phyloP scores from a whole-genome alignment of 208 protist genomes.

The Crithidia mellificae region DNA sequence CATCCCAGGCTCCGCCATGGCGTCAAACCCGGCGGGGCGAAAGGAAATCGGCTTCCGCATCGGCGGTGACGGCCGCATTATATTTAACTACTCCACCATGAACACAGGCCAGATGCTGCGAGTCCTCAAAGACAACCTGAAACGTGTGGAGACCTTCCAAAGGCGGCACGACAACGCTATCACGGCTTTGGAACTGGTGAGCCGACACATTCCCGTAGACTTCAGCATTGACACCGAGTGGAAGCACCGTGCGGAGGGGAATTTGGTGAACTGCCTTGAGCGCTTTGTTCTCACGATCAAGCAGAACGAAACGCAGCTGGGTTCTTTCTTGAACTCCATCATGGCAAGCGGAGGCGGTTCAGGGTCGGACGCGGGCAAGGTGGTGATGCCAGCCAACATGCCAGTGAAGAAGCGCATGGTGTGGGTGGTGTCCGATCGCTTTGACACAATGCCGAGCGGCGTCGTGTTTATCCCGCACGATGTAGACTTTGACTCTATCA shows the following conservation, averaged over 20 bases:
- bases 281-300: slow-evolving; percentile 70
- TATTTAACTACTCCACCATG: slow-evolving; percentile 67
- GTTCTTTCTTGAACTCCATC: slow-evolving; percentile 49
- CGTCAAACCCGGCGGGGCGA: slow-evolving; percentile 4
- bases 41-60: slow-evolving; percentile 82
- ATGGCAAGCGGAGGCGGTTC: slow-evolving; percentile 16
- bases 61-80: slow-evolving; percentile 63
- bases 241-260: slow-evolving; percentile 71
- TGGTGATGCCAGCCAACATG: slow-evolving; percentile 26
- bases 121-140: slow-evolving; percentile 76
- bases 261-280: slow-evolving; percentile 56
- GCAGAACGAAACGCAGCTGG: slow-evolving; percentile 59
- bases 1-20: slow-evolving; percentile 18
- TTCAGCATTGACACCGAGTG: slow-evolving; percentile 84
- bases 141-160: slow-evolving; percentile 59
- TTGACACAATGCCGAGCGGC: slow-evolving; percentile 78
- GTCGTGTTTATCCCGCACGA: slow-evolving; percentile 81
- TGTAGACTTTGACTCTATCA: slow-evolving; percentile 83
- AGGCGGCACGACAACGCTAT: slow-evolving; percentile 59
- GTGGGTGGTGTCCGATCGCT: slow-evolving; percentile 79
- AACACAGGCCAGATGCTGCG: slow-evolving; percentile 79
- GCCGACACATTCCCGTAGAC: slow-evolving; percentile 74
- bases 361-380: slow-evolving; percentile 14
- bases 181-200: slow-evolving; percentile 64
- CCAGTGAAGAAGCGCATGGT: slow-evolving; percentile 69